Base-by-base conservation (phyloP, 805 yeast species). In the Yueomyces sinensis region DNA sequence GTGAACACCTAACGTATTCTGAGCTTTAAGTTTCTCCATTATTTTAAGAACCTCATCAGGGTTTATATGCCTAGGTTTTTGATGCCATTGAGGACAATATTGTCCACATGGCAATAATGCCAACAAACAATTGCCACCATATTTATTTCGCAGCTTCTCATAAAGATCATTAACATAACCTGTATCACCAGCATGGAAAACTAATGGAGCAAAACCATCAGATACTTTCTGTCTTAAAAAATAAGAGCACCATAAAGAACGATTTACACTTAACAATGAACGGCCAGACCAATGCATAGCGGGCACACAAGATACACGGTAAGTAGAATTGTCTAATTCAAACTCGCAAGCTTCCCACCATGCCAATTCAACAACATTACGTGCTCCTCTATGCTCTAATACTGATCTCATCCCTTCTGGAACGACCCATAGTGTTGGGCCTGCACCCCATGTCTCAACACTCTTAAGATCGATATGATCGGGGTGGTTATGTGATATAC, bases 281-380 rank as follows among this genome's bases (percentile, higher is more conserved):
- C 95, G 60, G 0, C 97, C 97, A 1, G 94, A 81, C 97, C 97
- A 89, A 57, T 89, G 97, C 93, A 80, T 79, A 0, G 96, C 84
- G 0, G 97, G 97, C 0, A 91, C 70, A 54, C 95, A 82, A 1
- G 82, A 87, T 14, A 89, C 63, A 44, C 82, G 86, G 62, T 79
- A 86, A 5, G 62, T 63, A 38, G 75, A 75, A 4, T 51, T 47
- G 9, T 56, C 51, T 16, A 50, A 53, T 2, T 48, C 46, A 15
- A 76, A 40, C 3, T 72, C 60, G 14, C 66, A 65, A 20, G 67
- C 58, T 35, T 86, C 86, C 97, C 97, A 89, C 97, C 97, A 89
- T 44, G 79, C 76, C 74, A 89, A 64, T 52, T 89, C 96, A 2
- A 75, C 63, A 6, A 74, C 69, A 34, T 75, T 73, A 20, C 63